These are phyloP conservation scores for Yueomyces sp. DNA, from an alignment of 805 yeast genomes.

Conservation along the genomic window DNA sequence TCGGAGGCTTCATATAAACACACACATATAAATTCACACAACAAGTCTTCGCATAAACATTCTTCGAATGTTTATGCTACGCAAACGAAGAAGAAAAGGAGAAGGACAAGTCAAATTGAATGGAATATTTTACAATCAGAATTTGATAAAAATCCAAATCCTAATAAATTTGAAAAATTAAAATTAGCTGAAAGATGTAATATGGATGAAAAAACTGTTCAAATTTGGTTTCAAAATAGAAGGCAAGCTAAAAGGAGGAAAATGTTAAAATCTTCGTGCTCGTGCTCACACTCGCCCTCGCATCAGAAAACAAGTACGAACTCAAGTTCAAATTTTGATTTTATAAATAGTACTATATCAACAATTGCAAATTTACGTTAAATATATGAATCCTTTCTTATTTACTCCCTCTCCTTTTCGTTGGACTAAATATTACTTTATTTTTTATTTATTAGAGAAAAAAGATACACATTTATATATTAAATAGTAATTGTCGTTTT, in stretches of 20 bases:
- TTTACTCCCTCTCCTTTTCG: neutral
- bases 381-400: neutral
- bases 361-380: neutral
- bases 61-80: too few species aligned
- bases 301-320: neutral
- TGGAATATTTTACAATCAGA: conserved; percentile 65
- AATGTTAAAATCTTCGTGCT: neutral
- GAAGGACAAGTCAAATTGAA: conserved; percentile 85
- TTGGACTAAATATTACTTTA: neutral
- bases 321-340: neutral
- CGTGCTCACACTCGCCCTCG: too few species aligned
- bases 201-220: conserved; percentile 92
- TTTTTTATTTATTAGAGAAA: too few species aligned
- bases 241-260: conserved; percentile 64
- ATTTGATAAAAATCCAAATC: conserved; percentile 64
- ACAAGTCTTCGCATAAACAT: too few species aligned
- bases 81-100: conserved; percentile 65
- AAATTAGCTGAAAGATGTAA: conserved; percentile 66
- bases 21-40: too few species aligned
- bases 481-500: too few species aligned
- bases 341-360: neutral
- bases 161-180: conserved; percentile 59
- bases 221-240: conserved; percentile 94
- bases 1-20: too few species aligned
- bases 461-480: too few species aligned